Conservation (phyloP, 192 early-diverging fungal species). For the Physocladia obscura region DNA sequence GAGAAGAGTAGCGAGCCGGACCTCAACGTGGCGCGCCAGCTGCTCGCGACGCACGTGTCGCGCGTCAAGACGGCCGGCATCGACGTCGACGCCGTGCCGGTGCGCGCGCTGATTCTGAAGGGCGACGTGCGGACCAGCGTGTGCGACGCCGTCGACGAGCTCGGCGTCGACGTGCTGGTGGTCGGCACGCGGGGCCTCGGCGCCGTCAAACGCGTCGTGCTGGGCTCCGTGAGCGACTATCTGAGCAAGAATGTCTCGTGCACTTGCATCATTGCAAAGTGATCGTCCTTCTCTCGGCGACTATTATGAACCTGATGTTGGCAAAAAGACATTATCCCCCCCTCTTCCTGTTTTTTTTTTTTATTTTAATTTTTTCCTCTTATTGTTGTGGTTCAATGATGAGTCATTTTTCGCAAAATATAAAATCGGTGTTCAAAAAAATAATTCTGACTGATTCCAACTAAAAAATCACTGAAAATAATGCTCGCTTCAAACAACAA, state of each 20-base stretch:
- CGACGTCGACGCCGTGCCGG: conserved; percentile 1
- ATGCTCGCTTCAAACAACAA: too few species aligned
- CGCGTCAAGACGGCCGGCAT: background rate
- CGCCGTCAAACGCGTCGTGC: background rate
- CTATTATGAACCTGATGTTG: too few species aligned
- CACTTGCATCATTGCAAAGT: conserved; percentile 25
- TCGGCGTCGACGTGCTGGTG: conserved; percentile 55
- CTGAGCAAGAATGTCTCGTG: conserved; percentile 29
- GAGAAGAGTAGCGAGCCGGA: background rate
- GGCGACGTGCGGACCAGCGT: conserved; percentile 62
- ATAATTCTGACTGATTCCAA: too few species aligned
- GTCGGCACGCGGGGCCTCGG: conserved; percentile 61
- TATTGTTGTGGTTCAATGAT: too few species aligned
- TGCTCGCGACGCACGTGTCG: background rate
- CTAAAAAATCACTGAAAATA: too few species aligned
- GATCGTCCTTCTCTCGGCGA: too few species aligned
- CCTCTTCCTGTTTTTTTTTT: too few species aligned
- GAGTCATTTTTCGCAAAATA: too few species aligned
- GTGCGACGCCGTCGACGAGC: conserved; percentile 49
- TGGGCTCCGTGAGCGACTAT: conserved; percentile 47
- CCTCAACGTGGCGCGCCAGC: background rate
- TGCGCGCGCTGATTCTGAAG: conserved; percentile 22
- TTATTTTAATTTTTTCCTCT: too few species aligned
- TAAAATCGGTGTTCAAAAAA: too few species aligned
- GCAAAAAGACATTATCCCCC: too few species aligned